phyloP scores from a whole-genome alignment of 2,329 filamentous ascomycete genomes.

The Apiospora aurea region DNA sequence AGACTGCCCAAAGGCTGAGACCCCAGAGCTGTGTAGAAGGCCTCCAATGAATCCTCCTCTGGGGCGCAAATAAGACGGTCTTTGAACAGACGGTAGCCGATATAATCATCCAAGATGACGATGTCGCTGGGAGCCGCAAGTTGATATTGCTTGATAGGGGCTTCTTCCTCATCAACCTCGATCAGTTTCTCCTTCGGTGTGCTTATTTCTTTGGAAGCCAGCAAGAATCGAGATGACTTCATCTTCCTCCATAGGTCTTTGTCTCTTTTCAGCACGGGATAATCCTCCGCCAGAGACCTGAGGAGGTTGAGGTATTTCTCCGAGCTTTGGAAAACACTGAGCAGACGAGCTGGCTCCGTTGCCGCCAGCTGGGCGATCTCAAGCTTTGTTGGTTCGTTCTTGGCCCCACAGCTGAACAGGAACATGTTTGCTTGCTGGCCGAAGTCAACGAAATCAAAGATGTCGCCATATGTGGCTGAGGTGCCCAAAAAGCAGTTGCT shows the following conservation, averaged over 20 bases:
- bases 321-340: slow-evolving; percentile 78
- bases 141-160: slow-evolving; percentile 78
- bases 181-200: slow-evolving; percentile 54
- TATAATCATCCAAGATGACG: slow-evolving; percentile 86
- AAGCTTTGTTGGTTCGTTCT: slow-evolving; percentile 84
- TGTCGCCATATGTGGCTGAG: slow-evolving; percentile 76
- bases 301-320: slow-evolving; percentile 90
- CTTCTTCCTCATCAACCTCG: slow-evolving; percentile 65
- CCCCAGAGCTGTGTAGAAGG: slow-evolving; percentile 84
- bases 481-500: slow-evolving; percentile 81
- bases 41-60: slow-evolving; percentile 85
- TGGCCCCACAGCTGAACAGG: slow-evolving; percentile 86
- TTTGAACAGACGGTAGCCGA: slow-evolving; percentile 88
- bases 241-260: slow-evolving; percentile 80
- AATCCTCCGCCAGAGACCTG: slow-evolving; percentile 78
- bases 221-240: slow-evolving; percentile 76
- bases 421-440: slow-evolving; percentile 88
- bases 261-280: slow-evolving; percentile 75
- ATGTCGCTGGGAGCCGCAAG: slow-evolving; percentile 76
- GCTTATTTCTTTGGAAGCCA: slow-evolving; percentile 81
- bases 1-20: slow-evolving; percentile 77
- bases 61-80: slow-evolving; percentile 84
- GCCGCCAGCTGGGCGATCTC: slow-evolving; percentile 89
- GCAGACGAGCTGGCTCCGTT: slow-evolving; percentile 80
- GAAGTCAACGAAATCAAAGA: slow-evolving; percentile 98